Percentiles rank a stretch among this genome's conserved stretches.
Evolutionary conservation across 768 basidiomycete species (phyloP).

Genomic region (Rhizopogon vulgaris): DNA sequence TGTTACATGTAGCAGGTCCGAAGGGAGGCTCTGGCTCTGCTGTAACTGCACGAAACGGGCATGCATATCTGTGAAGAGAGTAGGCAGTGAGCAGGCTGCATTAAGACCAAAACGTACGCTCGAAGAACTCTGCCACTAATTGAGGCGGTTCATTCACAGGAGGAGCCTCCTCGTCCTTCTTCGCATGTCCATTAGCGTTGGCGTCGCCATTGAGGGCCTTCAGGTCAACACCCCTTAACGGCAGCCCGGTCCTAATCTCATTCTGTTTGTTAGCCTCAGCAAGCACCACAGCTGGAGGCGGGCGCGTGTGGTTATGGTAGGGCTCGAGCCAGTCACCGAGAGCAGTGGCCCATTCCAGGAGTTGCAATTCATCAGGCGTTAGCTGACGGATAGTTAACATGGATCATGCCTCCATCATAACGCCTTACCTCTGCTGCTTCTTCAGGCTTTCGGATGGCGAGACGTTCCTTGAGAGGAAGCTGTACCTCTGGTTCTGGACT

Average conservation of each 20-base stretch:
- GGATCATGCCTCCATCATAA: slow-evolving; percentile 1
- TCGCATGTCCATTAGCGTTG: slow-evolving; percentile 40
- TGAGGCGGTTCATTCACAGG: slow-evolving; percentile 57
- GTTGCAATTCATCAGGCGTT: slow-evolving; percentile 52
- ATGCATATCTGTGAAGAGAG: slow-evolving; percentile 41
- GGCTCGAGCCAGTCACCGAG: slow-evolving; percentile 74
- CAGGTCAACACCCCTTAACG: slow-evolving; percentile 57
- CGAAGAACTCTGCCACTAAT: slow-evolving; percentile 52
- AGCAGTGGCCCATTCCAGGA: slow-evolving; percentile 54
- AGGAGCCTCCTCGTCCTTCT: slow-evolving; percentile 71
- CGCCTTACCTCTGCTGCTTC: slow-evolving; percentile 47
- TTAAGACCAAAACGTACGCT: slow-evolving; percentile 34
- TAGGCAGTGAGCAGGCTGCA: background rate
- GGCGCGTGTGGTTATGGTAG: slow-evolving; percentile 68
- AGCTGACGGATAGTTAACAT: slow-evolving; percentile 37
- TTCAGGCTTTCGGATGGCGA: slow-evolving; percentile 41
- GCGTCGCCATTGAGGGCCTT: slow-evolving; percentile 25
- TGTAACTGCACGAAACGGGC: slow-evolving; percentile 42
- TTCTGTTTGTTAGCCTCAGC: slow-evolving; percentile 72
- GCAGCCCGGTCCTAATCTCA: slow-evolving; percentile 63
- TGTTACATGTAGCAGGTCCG: slow-evolving; percentile 65
- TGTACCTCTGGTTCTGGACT: slow-evolving; percentile 43
- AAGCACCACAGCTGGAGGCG: slow-evolving; percentile 60
- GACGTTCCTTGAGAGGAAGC: slow-evolving; percentile 52
- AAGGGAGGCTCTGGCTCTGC: slow-evolving; percentile 33